Percentiles rank a stretch among this genome's conserved stretches.
phyloP scores from a whole-genome alignment of 1,284 basidiomycete genomes.

The Cryptococcus sp. region DNA sequence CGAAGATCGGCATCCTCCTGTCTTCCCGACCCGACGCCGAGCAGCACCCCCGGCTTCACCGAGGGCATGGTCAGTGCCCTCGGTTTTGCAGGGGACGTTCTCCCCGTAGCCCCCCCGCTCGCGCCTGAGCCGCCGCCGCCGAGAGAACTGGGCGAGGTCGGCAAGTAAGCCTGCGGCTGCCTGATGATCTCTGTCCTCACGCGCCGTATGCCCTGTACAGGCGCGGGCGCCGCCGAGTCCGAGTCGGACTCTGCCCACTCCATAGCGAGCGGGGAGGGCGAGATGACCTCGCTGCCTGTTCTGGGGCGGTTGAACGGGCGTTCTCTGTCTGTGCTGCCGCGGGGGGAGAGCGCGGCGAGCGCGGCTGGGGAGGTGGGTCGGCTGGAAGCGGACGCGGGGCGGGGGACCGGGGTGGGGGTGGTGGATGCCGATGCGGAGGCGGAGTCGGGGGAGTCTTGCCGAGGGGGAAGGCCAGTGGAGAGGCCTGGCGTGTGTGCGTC shows the following conservation, averaged over 20 bases:
- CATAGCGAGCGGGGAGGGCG: slow-evolving; percentile 43
- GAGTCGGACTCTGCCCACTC: slow-evolving; percentile 33
- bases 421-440: too few relatives aligned
- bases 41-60: too few relatives aligned
- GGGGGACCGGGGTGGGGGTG: background rate
- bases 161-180: slow-evolving; percentile 4
- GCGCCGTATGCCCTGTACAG: slow-evolving; percentile 18
- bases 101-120: too few relatives aligned
- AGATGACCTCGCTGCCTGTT: slow-evolving; percentile 38
- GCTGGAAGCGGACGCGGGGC: background rate
- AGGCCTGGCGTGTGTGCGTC: background rate
- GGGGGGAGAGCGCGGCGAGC: background rate
- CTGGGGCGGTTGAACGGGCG: slow-evolving; percentile 15
- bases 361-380: background rate
- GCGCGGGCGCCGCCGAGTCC: slow-evolving; percentile 1
- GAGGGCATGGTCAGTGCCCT: too few relatives aligned
- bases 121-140: too few relatives aligned
- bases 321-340: background rate
- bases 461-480: background rate
- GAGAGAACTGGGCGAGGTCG: slow-evolving; percentile 3
- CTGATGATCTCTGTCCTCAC: slow-evolving; percentile 26
- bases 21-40: slow-evolving; percentile 13
- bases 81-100: too few relatives aligned
- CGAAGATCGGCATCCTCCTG: slow-evolving; percentile 28
- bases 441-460: background rate